These are phyloP conservation scores for Pseudisothecium myosuroides DNA, from an alignment of 225 moss, liverwort and hornwort species.

Conservation along the genomic window DNA sequence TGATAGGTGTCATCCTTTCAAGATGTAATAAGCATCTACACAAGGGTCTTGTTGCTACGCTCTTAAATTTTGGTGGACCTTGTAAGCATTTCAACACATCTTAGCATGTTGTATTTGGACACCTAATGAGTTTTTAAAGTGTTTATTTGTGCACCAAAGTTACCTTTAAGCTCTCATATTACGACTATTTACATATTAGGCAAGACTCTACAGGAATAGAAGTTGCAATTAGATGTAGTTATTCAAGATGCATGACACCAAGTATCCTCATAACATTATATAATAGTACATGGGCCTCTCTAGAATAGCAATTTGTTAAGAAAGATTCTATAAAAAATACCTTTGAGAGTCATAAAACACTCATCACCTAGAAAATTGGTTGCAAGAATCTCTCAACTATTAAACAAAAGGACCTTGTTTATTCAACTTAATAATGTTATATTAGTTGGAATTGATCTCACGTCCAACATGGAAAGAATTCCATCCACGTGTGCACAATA, in stretches of 20 bases:
- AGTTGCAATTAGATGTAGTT: neutral
- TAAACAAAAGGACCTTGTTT: too few species aligned
- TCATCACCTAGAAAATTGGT: neutral
- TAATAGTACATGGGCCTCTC: too few species aligned
- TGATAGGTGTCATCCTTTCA: too few species aligned
- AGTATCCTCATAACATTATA: neutral
- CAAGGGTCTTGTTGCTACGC: neutral
- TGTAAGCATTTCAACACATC: neutral
- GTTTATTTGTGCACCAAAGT: neutral
- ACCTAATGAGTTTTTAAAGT: neutral
- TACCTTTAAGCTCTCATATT: neutral
- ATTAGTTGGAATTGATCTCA: neutral
- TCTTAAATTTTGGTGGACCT: too few species aligned
- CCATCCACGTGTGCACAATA: neutral
- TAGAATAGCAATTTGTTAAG: fast-evolving
- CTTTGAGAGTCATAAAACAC: neutral
- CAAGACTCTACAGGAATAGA: neutral
- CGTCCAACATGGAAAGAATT: neutral
- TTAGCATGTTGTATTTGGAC: neutral
- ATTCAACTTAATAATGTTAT: neutral
- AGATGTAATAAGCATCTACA: too few species aligned
- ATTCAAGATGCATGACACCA: neutral
- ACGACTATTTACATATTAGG: neutral
- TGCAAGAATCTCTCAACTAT: neutral
- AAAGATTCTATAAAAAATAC: neutral